phyloP scores from a whole-genome alignment of 1,284 basidiomycete species.

The Apiotrichum gracile region DNA sequence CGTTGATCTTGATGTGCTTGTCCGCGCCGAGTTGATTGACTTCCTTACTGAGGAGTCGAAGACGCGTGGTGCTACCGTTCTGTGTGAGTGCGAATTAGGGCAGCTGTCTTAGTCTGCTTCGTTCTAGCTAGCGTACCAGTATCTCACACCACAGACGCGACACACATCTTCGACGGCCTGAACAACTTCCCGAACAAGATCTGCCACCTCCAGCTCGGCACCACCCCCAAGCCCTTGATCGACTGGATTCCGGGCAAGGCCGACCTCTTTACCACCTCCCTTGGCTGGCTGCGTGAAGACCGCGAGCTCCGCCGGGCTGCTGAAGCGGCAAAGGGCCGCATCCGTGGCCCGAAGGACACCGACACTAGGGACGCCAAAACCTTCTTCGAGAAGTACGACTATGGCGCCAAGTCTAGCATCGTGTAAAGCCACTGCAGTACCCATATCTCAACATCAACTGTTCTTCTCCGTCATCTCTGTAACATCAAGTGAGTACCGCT shows the following conservation, averaged over 20 bases:
- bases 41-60: constrained; percentile 84
- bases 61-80: constrained; percentile 74
- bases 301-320: constrained; percentile 59
- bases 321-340: constrained; percentile 53
- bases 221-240: constrained; percentile 56
- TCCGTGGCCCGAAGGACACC: constrained; percentile 64
- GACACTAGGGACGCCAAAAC: constrained; percentile 64
- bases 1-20: constrained; percentile 96
- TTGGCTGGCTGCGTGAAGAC: constrained; percentile 81
- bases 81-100: constrained; percentile 58
- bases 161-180: constrained; percentile 91
- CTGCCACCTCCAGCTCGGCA: constrained; percentile 78
- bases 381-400: constrained; percentile 76
- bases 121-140: too few species aligned
- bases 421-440: background rate
- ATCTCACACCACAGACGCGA: constrained; percentile 70
- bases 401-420: constrained; percentile 10
- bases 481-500: background rate
- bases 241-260: constrained; percentile 59
- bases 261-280: constrained; percentile 63
- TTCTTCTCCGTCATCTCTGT: background rate
- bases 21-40: constrained; percentile 79
- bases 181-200: constrained; percentile 81
- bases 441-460: background rate
- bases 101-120: background rate